A percentile compares a stretch with the other conserved stretches of the same genome.
These are phyloP conservation scores for Terana coerulea DNA, from an alignment of 768 basidiomycete species.

Conservation along the genomic window DNA sequence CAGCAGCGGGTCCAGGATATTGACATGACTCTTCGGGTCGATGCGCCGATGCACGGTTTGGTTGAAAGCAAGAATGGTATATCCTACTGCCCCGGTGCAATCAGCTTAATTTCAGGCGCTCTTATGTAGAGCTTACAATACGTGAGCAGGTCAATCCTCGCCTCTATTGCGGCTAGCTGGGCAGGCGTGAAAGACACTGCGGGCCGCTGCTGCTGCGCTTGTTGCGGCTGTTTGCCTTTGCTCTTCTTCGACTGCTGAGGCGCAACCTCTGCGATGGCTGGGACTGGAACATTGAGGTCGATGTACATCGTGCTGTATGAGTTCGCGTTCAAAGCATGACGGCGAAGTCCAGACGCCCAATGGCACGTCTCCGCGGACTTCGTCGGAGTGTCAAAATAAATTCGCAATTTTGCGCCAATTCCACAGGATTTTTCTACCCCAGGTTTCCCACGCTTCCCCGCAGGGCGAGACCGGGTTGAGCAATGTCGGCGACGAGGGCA, in stretches of 20 bases:
- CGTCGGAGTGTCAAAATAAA: too few species aligned
- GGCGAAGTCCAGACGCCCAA: too few species aligned
- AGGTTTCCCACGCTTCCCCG: too few species aligned
- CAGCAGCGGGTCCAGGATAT: slow-evolving; percentile 58
- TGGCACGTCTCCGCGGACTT: too few species aligned
- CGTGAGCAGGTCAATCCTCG: slow-evolving; percentile 62
- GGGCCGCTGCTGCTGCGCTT: slow-evolving; percentile 15
- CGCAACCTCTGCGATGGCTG: slow-evolving; percentile 9
- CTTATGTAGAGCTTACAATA: slow-evolving; percentile 45
- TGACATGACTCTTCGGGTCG: slow-evolving; percentile 67
- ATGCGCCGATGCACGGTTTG: slow-evolving; percentile 69
- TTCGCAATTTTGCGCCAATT: too few species aligned
- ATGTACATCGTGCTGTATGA: neutral
- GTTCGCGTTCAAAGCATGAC: too few species aligned
- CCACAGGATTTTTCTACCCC: too few species aligned
- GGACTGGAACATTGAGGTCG: slow-evolving; percentile 18
- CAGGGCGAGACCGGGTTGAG: too few species aligned
- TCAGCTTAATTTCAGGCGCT: slow-evolving; percentile 7
- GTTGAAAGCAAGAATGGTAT: slow-evolving; percentile 74
- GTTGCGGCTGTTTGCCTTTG: slow-evolving; percentile 50
- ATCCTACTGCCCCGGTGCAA: slow-evolving; percentile 62
- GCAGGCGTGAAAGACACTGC: slow-evolving; percentile 42
- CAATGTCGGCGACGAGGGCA: too few species aligned
- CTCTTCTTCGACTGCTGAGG: slow-evolving; percentile 43
- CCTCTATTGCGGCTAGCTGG: slow-evolving; percentile 57